Base-by-base conservation (phyloP, 371 early-diverging fungal species). In the Mortierella polycephala region DNA sequence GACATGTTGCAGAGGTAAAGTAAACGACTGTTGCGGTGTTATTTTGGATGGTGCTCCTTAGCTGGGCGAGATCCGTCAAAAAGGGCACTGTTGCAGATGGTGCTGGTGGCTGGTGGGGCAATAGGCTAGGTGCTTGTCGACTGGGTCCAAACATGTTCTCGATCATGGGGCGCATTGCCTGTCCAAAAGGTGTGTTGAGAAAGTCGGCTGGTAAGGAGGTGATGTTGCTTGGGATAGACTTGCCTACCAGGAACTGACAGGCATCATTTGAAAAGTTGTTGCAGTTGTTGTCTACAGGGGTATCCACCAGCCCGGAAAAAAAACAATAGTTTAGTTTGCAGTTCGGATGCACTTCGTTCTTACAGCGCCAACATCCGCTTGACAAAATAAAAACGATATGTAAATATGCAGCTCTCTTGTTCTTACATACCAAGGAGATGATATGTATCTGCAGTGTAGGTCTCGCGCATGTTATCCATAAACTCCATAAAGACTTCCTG, bases 241-340 rank as follows among this genome's bases (percentile, higher is more conserved):
- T 83, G 5, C 95, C 96, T 0, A 91, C 91, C 45, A 97, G 85
- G 70, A 97, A 94, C 56, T 91, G 87, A 70, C 94, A 93, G 0
- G 95, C 80, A 47, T 89, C 89, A 61, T 91, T 91, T 6, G 92
- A 84, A 63, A 94, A 94, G 20, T 84, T 89, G 76, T 95, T 96
- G 86, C 96, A 96, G 82, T 96, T 96, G 82, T 93, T 93, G 47
- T 79, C 79, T 76, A 61, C 39, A 7, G 9, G 20, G 44, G 30
- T 30, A 57, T 10, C 1, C 11, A 11, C n/a, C 9, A 51, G 41
- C 4, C 41, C 16, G n/a, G 21, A 41, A 42, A 41, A 55, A 16
- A 39, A 39, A 16, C 49, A 62, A 62, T 20, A 2, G 47, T 16
- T 60, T 46, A 11, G 23, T 60, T 50, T n/a, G 23, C 61, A 11